These are phyloP conservation scores for Moelleriella libera DNA, from an alignment of 2,329 filamentous ascomycete species.

Conservation along the genomic window DNA sequence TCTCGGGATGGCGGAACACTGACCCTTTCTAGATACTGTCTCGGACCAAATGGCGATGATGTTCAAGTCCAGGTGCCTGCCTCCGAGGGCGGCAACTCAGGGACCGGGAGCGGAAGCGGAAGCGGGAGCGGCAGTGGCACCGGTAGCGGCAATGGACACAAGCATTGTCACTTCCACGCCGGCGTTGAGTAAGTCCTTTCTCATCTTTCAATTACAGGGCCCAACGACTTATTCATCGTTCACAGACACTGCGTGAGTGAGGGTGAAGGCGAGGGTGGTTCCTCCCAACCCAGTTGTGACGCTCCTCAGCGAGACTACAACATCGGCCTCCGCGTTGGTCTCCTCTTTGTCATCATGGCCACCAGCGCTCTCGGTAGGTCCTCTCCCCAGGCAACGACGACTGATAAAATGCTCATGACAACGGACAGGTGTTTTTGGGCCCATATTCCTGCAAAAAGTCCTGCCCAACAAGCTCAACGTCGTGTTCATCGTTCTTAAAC, in stretches of 20 bases:
- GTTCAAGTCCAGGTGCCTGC: conserved; percentile 33
- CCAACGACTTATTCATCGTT: background rate
- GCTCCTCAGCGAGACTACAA: conserved; percentile 44
- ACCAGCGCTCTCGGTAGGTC: conserved; percentile 48
- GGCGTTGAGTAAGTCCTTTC: conserved; percentile 48
- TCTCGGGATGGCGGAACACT: background rate
- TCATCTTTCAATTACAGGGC: too few relatives aligned
- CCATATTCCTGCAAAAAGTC: conserved; percentile 47
- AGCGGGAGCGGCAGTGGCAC: background rate
- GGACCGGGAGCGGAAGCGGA: background rate
- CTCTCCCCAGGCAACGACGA: background rate
- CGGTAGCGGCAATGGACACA: conserved; percentile 2
- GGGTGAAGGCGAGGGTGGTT: conserved; percentile 21
- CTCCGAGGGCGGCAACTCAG: conserved; percentile 7
- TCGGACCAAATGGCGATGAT: conserved; percentile 44
- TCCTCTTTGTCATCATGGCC: conserved; percentile 56
- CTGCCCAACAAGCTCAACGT: conserved; percentile 33
- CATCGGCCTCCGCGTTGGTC: conserved; percentile 51
- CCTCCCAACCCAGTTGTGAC: conserved; percentile 25
- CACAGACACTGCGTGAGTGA: conserved; percentile 41
- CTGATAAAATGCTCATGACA: background rate
- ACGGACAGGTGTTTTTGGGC: conserved; percentile 41
- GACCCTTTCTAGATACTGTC: conserved; percentile 37
- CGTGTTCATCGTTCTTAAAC: conserved; percentile 51
- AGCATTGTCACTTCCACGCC: conserved; percentile 49